Conservation (phyloP, 768 basidiomycete species). For the Lentinula sp. region DNA sequence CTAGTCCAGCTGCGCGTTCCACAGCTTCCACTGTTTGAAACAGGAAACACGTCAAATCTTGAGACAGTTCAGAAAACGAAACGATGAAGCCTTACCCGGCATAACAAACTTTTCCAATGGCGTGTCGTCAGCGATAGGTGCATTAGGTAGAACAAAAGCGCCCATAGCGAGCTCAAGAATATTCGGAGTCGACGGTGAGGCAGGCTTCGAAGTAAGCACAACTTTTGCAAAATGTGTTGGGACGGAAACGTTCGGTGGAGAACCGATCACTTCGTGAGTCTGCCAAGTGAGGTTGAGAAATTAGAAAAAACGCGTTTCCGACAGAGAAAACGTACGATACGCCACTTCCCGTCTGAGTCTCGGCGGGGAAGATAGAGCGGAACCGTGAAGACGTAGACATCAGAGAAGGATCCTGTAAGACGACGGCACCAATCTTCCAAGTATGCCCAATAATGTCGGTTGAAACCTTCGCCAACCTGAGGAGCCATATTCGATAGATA, state of each 20-base stretch:
- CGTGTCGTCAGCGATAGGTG: conserved; percentile 81
- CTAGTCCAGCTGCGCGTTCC: conserved; percentile 84
- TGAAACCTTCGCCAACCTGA: conserved; percentile 97
- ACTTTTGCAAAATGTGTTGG: conserved; percentile 99
- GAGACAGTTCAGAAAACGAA: background rate
- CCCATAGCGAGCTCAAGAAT: conserved; percentile 77
- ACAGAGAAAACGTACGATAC: conserved; percentile 60
- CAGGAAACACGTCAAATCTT: background rate
- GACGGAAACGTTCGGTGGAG: conserved; percentile 84
- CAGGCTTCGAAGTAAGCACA: conserved; percentile 70
- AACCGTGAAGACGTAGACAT: conserved; percentile 97
- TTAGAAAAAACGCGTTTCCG: background rate
- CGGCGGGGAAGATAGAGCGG: conserved; percentile 91
- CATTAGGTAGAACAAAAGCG: conserved; percentile 95
- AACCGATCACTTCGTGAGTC: conserved; percentile 94
- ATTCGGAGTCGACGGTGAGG: conserved; percentile 66
- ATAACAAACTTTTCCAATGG: conserved; percentile 76
- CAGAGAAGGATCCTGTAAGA: conserved; percentile 80
- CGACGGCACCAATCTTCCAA: conserved; percentile 93
- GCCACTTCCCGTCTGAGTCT: conserved; percentile 89
- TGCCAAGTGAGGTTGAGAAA: conserved; percentile 22
- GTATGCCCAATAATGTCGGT: conserved; percentile 97
- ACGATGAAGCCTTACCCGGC: conserved; percentile 51
- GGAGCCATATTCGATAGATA: conserved; percentile 93
- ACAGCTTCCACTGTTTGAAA: conserved; percentile 73